A percentile compares a stretch with the other conserved stretches of the same genome.
Evolutionary conservation across 179 eudicot genomes (phyloP).

Genomic region (Spergularia azorica): DNA sequence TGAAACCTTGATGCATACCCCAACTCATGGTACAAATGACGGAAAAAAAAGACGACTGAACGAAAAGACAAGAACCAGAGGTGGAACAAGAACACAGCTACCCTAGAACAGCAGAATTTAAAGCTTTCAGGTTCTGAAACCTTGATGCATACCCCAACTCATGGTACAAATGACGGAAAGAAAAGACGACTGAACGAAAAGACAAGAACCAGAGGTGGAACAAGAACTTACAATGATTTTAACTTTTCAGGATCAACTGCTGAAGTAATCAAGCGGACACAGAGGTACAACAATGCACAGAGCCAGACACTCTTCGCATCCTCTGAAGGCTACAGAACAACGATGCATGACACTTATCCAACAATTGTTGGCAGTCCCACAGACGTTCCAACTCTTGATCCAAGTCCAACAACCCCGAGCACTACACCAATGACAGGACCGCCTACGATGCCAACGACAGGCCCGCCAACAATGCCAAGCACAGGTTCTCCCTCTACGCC

Average conservation of each 20-base stretch:
- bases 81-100: too few relatives aligned
- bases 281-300: constrained; percentile 33
- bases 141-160: too few relatives aligned
- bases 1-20: too few relatives aligned
- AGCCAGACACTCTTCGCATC: constrained; percentile 27
- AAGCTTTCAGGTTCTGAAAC: too few relatives aligned
- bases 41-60: too few relatives aligned
- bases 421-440: constrained; percentile 41
- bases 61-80: too few relatives aligned
- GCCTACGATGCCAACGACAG: constrained; percentile 24
- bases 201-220: too few relatives aligned
- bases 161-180: too few relatives aligned
- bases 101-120: too few relatives aligned
- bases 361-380: constrained; percentile 27
- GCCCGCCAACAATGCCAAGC: constrained; percentile 37
- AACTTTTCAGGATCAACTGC: constrained; percentile 53
- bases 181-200: too few relatives aligned
- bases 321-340: constrained; percentile 19
- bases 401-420: constrained; percentile 39
- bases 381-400: constrained; percentile 35
- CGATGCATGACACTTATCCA: constrained; percentile 32
- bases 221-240: constrained; percentile 18
- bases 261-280: constrained; percentile 41
- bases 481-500: constrained; percentile 34
- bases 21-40: too few relatives aligned